Conservation (phyloP, 441 rosid genomes). For the Euphorbia corollata region DNA sequence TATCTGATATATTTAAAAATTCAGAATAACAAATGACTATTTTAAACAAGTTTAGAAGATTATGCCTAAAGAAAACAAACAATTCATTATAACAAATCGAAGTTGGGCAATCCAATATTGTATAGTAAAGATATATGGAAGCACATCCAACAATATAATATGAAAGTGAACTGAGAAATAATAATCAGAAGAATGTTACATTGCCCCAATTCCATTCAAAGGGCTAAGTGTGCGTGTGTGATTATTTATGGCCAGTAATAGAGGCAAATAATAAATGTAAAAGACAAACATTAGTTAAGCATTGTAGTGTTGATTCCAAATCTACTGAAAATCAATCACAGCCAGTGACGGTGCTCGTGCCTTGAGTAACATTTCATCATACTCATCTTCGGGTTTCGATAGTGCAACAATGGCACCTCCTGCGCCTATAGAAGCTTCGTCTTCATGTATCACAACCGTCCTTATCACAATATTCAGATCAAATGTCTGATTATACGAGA, state of each 20-base stretch:
- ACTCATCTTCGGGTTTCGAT: slow-evolving; percentile 78
- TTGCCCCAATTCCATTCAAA: slow-evolving; percentile 8
- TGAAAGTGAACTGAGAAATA: background rate
- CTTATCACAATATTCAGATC: slow-evolving; percentile 90
- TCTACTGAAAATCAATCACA: slow-evolving; percentile 43
- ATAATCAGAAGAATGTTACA: slow-evolving; percentile 3
- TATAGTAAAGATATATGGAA: background rate
- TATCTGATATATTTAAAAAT: too few species aligned
- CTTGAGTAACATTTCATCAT: slow-evolving; percentile 81
- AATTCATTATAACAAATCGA: too few species aligned
- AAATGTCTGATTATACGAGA: slow-evolving; percentile 74
- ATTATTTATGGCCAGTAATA: background rate
- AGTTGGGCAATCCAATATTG: too few species aligned
- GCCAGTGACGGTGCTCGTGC: slow-evolving; percentile 69
- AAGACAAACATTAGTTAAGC: background rate
- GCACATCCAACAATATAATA: background rate
- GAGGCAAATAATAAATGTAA: background rate
- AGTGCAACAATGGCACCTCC: slow-evolving; percentile 86
- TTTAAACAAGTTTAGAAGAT: too few species aligned
- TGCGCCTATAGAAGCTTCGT: slow-evolving; percentile 87
- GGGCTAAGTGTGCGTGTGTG: background rate
- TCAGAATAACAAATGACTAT: too few species aligned
- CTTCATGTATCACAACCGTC: slow-evolving; percentile 69
- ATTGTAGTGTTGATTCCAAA: background rate
- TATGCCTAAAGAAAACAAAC: too few species aligned